Evolutionary conservation across 805 yeast genomes (phyloP), one percentile per base, ranked within the genome.

Genomic region (Lipomyces spencermartinsiae): DNA sequence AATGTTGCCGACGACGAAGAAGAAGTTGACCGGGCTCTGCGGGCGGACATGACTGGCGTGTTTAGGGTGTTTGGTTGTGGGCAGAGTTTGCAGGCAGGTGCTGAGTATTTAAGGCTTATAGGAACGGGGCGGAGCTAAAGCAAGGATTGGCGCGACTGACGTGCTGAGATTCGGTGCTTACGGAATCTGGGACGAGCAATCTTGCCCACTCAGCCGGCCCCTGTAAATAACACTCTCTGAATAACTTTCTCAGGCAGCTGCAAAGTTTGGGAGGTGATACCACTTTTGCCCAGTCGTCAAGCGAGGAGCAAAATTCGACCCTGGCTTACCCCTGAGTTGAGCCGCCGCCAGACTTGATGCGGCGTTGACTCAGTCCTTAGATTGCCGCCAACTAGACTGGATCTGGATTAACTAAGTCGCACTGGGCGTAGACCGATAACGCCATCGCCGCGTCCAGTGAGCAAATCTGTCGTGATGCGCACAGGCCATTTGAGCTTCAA

Each of bases 381-480:
- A 25, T 25, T 25, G 29, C 29, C 29, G 29, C 2, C 29, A 16
- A n/a, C 49, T 16, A 43, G 22, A 16, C 49, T 57, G 12, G 5
- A 35, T 2, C 1, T 57, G n/a, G 49, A 9, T 22, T 33, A 8
- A 1, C 12, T 14, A 25, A 19, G 59, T 25, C 59, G 16, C 43
- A 33, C 43, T 14, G 7, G 46, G 29, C 25, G 25, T 57, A 43
- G 49, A 3, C 8, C 22, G 7, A 43, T 43, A n/a, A 37, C 46
- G 59, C 59, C 39, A 57, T 57, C 43, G 46, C 25, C 25, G 6
- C 10, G 14, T 8, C 35, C 12, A 29, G 43, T 57, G 59, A 57
- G 59, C 59, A 57, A 33, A 57, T 57, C 43, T 57, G 59, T 5
- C 59, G 59, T 57, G 22, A 33, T 19, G 56, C 39, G 39, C 39